phyloP scores from a whole-genome alignment of 2,329 filamentous ascomycete genomes.

The Fusarium sulawesiense region DNA sequence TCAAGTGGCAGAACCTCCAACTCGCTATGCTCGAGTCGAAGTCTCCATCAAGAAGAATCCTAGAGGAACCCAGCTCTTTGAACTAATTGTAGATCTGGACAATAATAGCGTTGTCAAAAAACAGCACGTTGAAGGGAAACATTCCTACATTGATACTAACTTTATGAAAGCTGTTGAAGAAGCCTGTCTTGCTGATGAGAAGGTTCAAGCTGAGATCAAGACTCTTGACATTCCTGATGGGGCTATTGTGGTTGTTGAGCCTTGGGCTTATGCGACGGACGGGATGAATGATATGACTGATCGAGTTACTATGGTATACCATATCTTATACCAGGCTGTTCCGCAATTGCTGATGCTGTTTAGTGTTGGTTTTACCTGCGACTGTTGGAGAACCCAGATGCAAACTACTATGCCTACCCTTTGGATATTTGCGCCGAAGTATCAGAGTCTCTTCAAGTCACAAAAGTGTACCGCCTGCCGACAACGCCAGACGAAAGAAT shows the following conservation, averaged over 20 bases:
- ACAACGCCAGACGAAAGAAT: constrained; percentile 47
- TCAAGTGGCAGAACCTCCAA: constrained; percentile 30
- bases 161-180: constrained; percentile 62
- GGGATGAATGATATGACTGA: constrained; percentile 63
- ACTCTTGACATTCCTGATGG: constrained; percentile 57
- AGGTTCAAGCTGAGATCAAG: constrained; percentile 57
- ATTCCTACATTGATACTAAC: constrained; percentile 60
- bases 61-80: constrained; percentile 43
- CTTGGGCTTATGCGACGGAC: constrained; percentile 67
- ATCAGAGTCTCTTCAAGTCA: constrained; percentile 58
- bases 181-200: constrained; percentile 57
- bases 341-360: rapidly evolving
- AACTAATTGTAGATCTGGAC: constrained; percentile 48
- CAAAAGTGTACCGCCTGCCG: constrained; percentile 60
- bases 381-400: constrained; percentile 56
- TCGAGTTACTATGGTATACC: constrained; percentile 60
- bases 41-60: constrained; percentile 41
- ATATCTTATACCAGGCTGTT: rapidly evolving
- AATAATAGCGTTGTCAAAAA: constrained; percentile 36
- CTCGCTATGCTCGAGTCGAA: constrained; percentile 55
- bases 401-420: constrained; percentile 68
- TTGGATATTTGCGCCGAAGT: constrained; percentile 63
- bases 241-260: constrained; percentile 60
- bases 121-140: constrained; percentile 53
- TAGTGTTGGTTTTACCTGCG: constrained; percentile 48